Evolutionary conservation across 495 filamentous ascomycete species (phyloP).

Genomic region (Penicillium samsonianum): DNA sequence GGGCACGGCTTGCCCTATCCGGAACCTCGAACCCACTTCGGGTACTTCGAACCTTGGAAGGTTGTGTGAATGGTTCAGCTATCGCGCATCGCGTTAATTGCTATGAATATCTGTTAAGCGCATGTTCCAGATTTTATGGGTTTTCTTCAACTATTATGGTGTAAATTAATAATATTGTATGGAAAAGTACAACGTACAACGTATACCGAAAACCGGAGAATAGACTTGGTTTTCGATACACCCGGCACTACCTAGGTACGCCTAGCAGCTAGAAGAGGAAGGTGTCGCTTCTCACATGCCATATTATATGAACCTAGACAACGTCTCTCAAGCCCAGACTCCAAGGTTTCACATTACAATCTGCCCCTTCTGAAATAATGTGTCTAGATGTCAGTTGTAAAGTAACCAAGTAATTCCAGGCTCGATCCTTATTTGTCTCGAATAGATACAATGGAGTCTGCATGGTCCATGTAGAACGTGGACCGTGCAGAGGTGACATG

Average conservation of each 20-base stretch:
- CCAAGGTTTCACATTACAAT: not conserved
- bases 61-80: not conserved
- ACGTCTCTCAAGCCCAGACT: conserved; percentile 1
- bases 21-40: not conserved
- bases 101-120: not conserved
- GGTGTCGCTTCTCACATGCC: conserved; percentile 2
- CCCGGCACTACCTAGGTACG: too few species aligned
- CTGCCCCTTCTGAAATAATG: not conserved
- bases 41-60: not conserved
- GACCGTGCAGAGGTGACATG: not conserved
- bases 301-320: not conserved
- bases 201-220: not conserved
- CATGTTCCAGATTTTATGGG: not conserved
- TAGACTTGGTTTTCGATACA: not conserved
- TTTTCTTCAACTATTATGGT: too few species aligned
- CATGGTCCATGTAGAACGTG: not conserved
- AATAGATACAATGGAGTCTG: not conserved
- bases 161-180: too few species aligned
- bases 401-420: not conserved
- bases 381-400: not conserved
- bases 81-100: conserved; percentile 5
- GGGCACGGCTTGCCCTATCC: conserved; percentile 1
- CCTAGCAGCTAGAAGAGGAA: conserved; percentile 3
- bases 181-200: too few species aligned
- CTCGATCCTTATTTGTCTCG: not conserved